These are phyloP conservation scores for Aplosporella prunicola DNA, from an alignment of 2,329 filamentous ascomycete genomes.

Conservation along the genomic window DNA sequence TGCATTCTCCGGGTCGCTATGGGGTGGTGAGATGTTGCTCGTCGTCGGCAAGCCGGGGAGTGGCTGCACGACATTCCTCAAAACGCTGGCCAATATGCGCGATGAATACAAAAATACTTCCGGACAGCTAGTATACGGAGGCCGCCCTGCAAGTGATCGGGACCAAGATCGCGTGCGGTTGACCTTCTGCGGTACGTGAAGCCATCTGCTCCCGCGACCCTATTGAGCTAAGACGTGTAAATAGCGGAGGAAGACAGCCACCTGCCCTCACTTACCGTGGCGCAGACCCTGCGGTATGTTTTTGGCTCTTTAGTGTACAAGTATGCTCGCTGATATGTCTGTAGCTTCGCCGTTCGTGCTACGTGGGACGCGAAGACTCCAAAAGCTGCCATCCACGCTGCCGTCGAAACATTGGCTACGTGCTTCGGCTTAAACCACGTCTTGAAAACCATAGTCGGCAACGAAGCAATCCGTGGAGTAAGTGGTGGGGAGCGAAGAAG, in stretches of 20 bases:
- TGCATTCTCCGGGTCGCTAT: neutral
- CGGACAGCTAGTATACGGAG: neutral
- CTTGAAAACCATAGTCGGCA: slow-evolving; percentile 38
- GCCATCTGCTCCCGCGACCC: no score
- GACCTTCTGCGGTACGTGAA: slow-evolving; percentile 31
- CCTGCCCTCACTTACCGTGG: slow-evolving; percentile 43
- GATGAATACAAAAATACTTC: slow-evolving; percentile 1
- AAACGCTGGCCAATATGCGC: slow-evolving; percentile 45
- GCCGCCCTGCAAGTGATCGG: slow-evolving; percentile 2
- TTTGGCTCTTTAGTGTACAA: slow-evolving; percentile 36
- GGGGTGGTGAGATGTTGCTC: slow-evolving; percentile 31
- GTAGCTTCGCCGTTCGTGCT: slow-evolving; percentile 27
- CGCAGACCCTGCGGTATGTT: slow-evolving; percentile 43
- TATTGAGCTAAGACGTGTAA: no score
- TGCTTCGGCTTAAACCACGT: slow-evolving; percentile 43
- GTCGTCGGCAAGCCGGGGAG: slow-evolving; percentile 37
- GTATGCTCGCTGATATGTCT: no score
- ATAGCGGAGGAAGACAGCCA: slow-evolving; percentile 33
- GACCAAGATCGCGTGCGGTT: slow-evolving; percentile 28
- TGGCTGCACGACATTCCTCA: slow-evolving; percentile 52
- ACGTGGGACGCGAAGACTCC: slow-evolving; percentile 11
- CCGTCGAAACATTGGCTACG: slow-evolving; percentile 38
- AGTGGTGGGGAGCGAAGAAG: slow-evolving; percentile 49
- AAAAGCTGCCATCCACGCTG: slow-evolving; percentile 28
- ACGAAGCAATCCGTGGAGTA: slow-evolving; percentile 48